A percentile compares a stretch with the other conserved stretches of the same genome.
Conservation (phyloP, 2,329 filamentous ascomycete species). For the Aspergillus sp. region DNA sequence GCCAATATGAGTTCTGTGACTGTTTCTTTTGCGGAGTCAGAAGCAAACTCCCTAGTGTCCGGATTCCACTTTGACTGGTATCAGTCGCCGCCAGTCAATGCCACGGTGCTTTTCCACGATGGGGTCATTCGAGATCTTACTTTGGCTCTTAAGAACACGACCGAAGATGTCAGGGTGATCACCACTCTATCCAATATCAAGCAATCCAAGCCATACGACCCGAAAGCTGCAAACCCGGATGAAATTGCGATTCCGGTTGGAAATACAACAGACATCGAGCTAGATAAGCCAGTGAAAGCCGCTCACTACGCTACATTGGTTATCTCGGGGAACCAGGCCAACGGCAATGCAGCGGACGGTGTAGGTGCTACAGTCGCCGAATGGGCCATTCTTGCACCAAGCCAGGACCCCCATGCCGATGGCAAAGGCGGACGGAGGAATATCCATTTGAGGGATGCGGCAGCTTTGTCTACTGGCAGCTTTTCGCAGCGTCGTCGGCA, state of each 20-base stretch:
- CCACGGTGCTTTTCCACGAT: slow-evolving; percentile 50
- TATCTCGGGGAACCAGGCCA: slow-evolving; percentile 37
- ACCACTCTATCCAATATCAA: slow-evolving; percentile 21
- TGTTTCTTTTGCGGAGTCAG: slow-evolving; percentile 44
- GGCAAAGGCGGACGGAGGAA: slow-evolving; percentile 4
- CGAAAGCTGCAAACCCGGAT: slow-evolving; percentile 22
- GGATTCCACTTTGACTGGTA: slow-evolving; percentile 55
- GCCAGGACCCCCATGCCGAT: no score
- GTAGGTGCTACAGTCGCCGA: slow-evolving; percentile 42
- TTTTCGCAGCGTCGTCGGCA: background rate
- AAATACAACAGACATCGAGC: slow-evolving; percentile 37
- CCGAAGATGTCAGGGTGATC: slow-evolving; percentile 15
- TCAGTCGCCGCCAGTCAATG: slow-evolving; percentile 46
- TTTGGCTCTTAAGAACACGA: slow-evolving; percentile 5
- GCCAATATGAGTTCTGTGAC: slow-evolving; percentile 47
- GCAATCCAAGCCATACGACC: slow-evolving; percentile 33
- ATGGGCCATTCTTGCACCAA: slow-evolving; percentile 35
- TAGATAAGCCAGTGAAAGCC: slow-evolving; percentile 25
- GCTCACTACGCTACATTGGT: slow-evolving; percentile 37
- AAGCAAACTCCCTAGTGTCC: slow-evolving; percentile 22
- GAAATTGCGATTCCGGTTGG: slow-evolving; percentile 29
- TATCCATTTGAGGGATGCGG: slow-evolving; percentile 9
- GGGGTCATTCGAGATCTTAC: slow-evolving; percentile 21
- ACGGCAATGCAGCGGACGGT: slow-evolving; percentile 25
- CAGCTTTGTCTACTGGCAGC: background rate